Percentiles rank a stretch among this genome's conserved stretches.
Conservation (phyloP, 108 stramenopile species). For the Nitzschia sp. region DNA sequence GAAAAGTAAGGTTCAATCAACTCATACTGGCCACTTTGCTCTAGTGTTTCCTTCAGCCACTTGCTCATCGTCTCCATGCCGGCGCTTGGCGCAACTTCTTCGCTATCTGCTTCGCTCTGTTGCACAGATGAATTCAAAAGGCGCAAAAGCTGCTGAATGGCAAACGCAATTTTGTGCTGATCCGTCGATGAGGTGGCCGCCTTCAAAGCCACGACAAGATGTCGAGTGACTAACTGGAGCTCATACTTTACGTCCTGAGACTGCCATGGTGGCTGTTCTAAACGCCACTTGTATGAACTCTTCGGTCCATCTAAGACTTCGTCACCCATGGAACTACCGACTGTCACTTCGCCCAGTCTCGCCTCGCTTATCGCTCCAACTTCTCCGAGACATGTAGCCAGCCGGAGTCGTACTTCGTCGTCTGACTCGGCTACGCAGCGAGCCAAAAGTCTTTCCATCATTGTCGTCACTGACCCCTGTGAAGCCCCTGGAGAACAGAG, state of each 20-base stretch:
- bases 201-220: constrained; percentile 72
- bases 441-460: constrained; percentile 64
- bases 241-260: constrained; percentile 54
- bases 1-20: constrained; percentile 86
- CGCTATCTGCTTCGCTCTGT: constrained; percentile 10
- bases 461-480: constrained; percentile 52
- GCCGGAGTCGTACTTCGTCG: constrained; percentile 42
- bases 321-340: constrained; percentile 16
- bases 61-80: constrained; percentile 48
- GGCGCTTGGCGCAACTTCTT: neutral
- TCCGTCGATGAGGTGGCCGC: constrained; percentile 64
- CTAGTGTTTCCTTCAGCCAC: constrained; percentile 64
- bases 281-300: constrained; percentile 49
- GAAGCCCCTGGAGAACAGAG: constrained; percentile 7
- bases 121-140: constrained; percentile 50
- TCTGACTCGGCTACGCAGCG: constrained; percentile 73
- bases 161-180: constrained; percentile 82
- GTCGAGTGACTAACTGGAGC: constrained; percentile 71
- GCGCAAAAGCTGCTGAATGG: constrained; percentile 79
- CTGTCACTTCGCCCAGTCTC: constrained; percentile 49
- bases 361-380: constrained; percentile 79
- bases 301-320: constrained; percentile 29
- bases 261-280: constrained; percentile 82
- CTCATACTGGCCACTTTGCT: constrained; percentile 59
- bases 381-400: constrained; percentile 82